Evolutionary conservation across 148 eudicot species (phyloP).

Genomic region (Heliamphora exappendiculata): DNA sequence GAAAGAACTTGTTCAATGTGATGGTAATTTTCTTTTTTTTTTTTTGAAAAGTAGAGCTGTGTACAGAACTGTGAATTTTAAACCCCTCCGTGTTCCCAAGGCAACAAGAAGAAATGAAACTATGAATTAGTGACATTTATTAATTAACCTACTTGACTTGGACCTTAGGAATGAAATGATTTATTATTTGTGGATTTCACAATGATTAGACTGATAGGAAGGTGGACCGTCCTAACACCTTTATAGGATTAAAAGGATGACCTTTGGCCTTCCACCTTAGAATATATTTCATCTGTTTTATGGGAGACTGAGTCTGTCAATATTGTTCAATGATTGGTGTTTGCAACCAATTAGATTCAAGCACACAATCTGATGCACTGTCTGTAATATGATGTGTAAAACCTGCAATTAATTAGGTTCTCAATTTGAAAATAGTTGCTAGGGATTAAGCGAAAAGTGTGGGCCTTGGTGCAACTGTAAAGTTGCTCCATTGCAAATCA

Average conservation of each 20-base stretch:
- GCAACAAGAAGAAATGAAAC: neutral
- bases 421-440: neutral
- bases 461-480: neutral
- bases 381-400: neutral
- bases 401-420: neutral
- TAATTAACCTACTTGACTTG: neutral
- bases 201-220: neutral
- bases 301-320: neutral
- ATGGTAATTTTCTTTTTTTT: no score
- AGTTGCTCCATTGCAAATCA: neutral
- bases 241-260: neutral
- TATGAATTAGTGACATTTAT: neutral
- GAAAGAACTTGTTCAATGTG: neutral
- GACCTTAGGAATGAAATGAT: no score
- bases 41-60: neutral
- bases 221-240: neutral
- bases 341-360: neutral
- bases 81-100: neutral
- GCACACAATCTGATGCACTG: neutral
- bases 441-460: neutral
- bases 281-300: neutral
- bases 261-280: neutral
- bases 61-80: neutral
- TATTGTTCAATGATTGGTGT: neutral
- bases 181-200: no score